Base-by-base conservation (phyloP, 139 green algal genomes). In the Picochlorum sp. region DNA sequence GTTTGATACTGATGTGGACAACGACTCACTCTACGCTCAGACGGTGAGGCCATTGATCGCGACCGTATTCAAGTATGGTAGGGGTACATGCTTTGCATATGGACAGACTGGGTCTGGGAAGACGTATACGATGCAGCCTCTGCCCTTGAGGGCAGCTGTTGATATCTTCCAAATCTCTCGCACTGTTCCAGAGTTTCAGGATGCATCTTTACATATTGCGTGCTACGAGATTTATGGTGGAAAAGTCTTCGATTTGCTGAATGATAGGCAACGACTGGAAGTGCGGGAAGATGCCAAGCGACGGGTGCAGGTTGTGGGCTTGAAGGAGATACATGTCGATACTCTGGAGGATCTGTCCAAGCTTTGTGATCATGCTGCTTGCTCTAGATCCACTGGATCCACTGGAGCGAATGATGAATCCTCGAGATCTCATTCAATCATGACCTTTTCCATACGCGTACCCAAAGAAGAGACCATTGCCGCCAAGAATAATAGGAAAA, bases 211-310 rank as follows among this genome's bases (percentile, higher is more conserved):
- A 67, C 56, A 65, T 18, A 68, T 75, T 20, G 58, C 63, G 50
- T 96, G 88, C 76, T 98, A 96, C 71, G 92, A 98, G 76, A 97
- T 98, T 72, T 98, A 99, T 65, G 91, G 93, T 41, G 92, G 94
- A 67, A 97, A 96, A 77, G 68, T 96, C 28, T 98, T 88, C 65
- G 94, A 99, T 79, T 81, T 99, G 69, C 83, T 99, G 23, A 97
- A 97, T 74, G 71, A 67, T 49, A 80, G 90, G 14, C 87, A 89
- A 59, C 88, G 90, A 68, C 84, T 98, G 28, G 85, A 86, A 44
- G 92, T 96, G 57, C 77, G 91, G 8, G 94, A 99, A 74, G 93
- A 99, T 62, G 89, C 81, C 31, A 89, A 89, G 72, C 73, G 81
- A 62, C 76, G 90, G 31, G 92, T 97, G 26, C 75, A 78, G 61